Evolutionary conservation across 2,329 filamentous ascomycete genomes (phyloP), one percentile per base, ranked within the genome.

Genomic region (Fusarium verticillioides): DNA sequence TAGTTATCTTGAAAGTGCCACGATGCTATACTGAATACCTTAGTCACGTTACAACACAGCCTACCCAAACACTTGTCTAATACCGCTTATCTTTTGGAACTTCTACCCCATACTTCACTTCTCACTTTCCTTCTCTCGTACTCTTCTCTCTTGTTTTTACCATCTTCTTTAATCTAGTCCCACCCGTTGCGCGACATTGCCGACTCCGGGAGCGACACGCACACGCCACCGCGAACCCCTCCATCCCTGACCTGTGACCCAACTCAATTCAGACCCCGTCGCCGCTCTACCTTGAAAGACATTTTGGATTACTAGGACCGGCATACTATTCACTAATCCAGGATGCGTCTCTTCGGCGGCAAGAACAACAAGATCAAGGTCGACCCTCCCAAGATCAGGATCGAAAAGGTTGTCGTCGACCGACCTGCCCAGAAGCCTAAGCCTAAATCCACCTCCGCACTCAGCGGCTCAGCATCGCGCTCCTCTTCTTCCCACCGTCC

Each of bases 391-490:
- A 84, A 83, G 67, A 84, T 88, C 75, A 85, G 86, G 68, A 85
- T 87, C 76, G 86, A 89, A 78, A 86, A 85, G 72, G 86, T 88
- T 64, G 81, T 84, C 60, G 82, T 88, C 76, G 83, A 83, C 67
- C 77, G 77, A 52, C 76, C 81, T 53, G 70, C 78, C 8, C 78
- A 81, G 21, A 81, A 83, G 50, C 82, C 82, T 13, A 82, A 81
- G 52, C 80, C 82, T 12, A 84, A 81, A 73, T 76, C 79, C 37
- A 82, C 80, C 63, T 70, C 77, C 43, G 74, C 79, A 56, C 76
- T 81, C 59, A 73, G 74, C 60, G 70, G 78, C 60, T 75, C 78
- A 52, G 76, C 80, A 23, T 78, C 82, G 42, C 78, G 79, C 62
- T 81, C 81, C 30, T 81, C 82, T 26, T 78, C 81, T 28, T 76